Evolutionary conservation across 148 eudicot genomes (phyloP).

Genomic region (Fagopyrum tataricum): DNA sequence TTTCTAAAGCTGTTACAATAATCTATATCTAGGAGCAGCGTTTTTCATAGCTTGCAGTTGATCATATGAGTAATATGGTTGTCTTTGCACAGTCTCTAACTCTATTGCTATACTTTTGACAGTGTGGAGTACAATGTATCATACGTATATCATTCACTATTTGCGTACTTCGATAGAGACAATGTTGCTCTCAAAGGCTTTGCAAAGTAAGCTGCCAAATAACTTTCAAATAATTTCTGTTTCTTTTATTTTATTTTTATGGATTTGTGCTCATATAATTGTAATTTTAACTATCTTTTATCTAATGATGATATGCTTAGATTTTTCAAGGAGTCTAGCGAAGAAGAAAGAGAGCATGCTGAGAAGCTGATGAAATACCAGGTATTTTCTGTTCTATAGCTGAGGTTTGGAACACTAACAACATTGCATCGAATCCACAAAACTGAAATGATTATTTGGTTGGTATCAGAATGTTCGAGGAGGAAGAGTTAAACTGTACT

Average conservation of each 20-base stretch:
- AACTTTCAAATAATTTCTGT: not conserved
- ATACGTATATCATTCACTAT: conserved; percentile 75
- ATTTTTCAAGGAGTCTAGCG: conserved; percentile 79
- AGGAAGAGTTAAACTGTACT: conserved; percentile 62
- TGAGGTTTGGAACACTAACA: not conserved
- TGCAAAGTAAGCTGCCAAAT: conserved; percentile 54
- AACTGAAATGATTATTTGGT: not conserved
- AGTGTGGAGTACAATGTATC: conserved; percentile 91
- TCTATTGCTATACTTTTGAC: conserved; percentile 16
- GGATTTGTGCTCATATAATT: not conserved
- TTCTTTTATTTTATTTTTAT: not conserved
- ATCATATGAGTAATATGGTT: not conserved
- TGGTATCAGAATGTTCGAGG: conserved; percentile 64
- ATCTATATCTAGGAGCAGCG: not conserved
- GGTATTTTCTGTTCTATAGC: conserved; percentile 24
- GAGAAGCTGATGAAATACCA: conserved; percentile 86
- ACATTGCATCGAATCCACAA: not conserved
- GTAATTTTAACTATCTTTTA: not conserved
- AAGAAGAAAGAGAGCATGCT: conserved; percentile 85
- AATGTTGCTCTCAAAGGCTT: conserved; percentile 78
- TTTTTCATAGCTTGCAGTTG: not conserved
- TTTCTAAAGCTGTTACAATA: not conserved
- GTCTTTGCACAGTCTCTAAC: not conserved
- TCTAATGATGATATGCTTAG: conserved; percentile 22
- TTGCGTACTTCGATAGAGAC: conserved; percentile 82